Conservation (phyloP, 805 yeast genomes). For the Citeromyces nyonsensis region DNA sequence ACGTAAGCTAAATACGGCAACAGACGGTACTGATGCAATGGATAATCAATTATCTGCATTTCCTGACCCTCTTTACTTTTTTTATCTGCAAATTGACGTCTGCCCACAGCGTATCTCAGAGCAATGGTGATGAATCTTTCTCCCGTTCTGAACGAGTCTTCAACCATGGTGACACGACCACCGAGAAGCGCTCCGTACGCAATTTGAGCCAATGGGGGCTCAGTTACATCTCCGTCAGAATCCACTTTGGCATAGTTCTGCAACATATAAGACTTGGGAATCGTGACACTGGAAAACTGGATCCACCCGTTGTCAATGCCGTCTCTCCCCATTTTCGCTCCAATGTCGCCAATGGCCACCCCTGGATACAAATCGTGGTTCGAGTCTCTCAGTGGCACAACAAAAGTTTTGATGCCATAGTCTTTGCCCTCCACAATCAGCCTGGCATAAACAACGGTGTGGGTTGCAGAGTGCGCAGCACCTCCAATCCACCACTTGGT, state of each 20-base stretch:
- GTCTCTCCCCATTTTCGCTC: conserved; percentile 90
- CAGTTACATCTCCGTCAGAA: conserved; percentile 43
- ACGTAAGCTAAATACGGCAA: conserved; percentile 74
- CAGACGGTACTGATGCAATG: conserved; percentile 78
- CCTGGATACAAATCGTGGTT: conserved; percentile 68
- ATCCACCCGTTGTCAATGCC: conserved; percentile 97
- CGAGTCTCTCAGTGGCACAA: conserved; percentile 76
- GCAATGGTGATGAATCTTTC: conserved; percentile 77
- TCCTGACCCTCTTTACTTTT: conserved; percentile 26
- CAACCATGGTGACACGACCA: conserved; percentile 85
- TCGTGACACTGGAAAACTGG: conserved; percentile 70
- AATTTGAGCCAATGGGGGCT: conserved; percentile 79
- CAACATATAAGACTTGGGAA: conserved; percentile 76
- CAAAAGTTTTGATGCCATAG: conserved; percentile 84
- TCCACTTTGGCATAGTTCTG: conserved; percentile 64
- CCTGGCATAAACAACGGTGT: conserved; percentile 75
- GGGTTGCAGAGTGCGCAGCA: conserved; percentile 90
- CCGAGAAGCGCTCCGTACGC: conserved; percentile 77
- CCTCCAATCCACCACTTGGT: conserved; percentile 99
- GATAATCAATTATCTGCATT: conserved; percentile 69
- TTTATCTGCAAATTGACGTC: conserved; percentile 63
- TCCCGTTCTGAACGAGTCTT: conserved; percentile 70
- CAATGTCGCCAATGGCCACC: conserved; percentile 78
- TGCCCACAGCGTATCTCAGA: conserved; percentile 73
- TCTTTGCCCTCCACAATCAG: conserved; percentile 70